Conservation (phyloP, 2,329 filamentous ascomycete genomes). For the Cucurbitaria berberidis region DNA sequence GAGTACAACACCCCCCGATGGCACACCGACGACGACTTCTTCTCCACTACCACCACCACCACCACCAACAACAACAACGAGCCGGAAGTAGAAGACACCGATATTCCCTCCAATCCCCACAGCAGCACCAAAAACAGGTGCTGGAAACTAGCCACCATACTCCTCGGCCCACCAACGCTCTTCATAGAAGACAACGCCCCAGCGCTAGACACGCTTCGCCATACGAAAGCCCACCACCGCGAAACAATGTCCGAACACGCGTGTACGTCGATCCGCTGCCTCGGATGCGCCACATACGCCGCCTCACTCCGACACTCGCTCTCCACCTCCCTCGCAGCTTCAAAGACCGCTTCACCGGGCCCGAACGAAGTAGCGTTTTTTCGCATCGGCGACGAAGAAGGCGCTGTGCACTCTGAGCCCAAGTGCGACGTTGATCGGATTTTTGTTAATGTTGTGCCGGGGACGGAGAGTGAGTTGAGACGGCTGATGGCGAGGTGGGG, state of each 20-base stretch:
- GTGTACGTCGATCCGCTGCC: constrained; percentile 53
- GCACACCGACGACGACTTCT: constrained; percentile 61
- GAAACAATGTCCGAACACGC: constrained; percentile 42
- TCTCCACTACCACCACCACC: too few species aligned
- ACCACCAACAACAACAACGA: too few species aligned
- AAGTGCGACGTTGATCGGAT: constrained; percentile 36
- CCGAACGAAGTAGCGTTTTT: constrained; percentile 52
- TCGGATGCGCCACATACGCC: constrained; percentile 53
- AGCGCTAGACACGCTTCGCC: constrained; percentile 45
- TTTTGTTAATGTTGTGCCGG: constrained; percentile 49
- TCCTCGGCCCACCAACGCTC: constrained; percentile 56
- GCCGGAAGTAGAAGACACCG: too few species aligned
- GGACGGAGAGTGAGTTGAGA: constrained; percentile 38
- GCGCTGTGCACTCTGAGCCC: constrained; percentile 54
- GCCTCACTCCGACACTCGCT: constrained; percentile 50
- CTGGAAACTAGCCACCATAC: constrained; percentile 58
- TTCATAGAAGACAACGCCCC: constrained; percentile 43
- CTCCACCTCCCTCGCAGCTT: constrained; percentile 27
- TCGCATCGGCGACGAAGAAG: constrained; percentile 49
- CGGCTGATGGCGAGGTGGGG: constrained; percentile 42
- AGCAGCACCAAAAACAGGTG: too few species aligned
- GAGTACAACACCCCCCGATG: constrained; percentile 56
- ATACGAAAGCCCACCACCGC: constrained; percentile 30
- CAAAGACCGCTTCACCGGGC: constrained; percentile 1
- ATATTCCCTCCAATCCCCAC: too few species aligned